phyloP scores from a whole-genome alignment of 2,329 filamentous ascomycete species.

The Ophiosphaerella herpotricha region DNA sequence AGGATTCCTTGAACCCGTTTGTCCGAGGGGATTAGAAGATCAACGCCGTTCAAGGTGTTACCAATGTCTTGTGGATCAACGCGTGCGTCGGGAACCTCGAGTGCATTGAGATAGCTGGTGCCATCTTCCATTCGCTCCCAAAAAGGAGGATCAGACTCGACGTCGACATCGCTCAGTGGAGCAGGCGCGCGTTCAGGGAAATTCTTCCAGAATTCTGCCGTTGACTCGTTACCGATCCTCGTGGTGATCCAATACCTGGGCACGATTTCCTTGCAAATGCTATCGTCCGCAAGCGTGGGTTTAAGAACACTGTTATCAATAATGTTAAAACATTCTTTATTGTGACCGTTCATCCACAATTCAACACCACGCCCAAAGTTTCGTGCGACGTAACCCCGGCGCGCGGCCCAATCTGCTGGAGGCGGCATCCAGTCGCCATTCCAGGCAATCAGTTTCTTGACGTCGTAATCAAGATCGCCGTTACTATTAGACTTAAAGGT shows the following conservation, averaged over 20 bases:
- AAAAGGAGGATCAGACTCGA: slow-evolving; percentile 27
- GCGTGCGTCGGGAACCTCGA: slow-evolving; percentile 26
- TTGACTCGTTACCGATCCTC: slow-evolving; percentile 26
- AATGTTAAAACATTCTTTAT: slow-evolving; percentile 8
- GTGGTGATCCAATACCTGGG: slow-evolving; percentile 36
- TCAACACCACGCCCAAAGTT: slow-evolving; percentile 41
- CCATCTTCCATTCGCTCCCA: slow-evolving; percentile 36
- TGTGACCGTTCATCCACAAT: slow-evolving; percentile 33
- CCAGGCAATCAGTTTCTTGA: slow-evolving; percentile 50
- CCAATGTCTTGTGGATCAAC: slow-evolving; percentile 26
- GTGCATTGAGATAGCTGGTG: slow-evolving; percentile 9
- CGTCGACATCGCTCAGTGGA: slow-evolving; percentile 29
- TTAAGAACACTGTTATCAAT: slow-evolving; percentile 7
- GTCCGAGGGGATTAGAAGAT: slow-evolving; percentile 9
- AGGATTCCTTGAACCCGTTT: slow-evolving; percentile 12
- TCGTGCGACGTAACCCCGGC: slow-evolving; percentile 34
- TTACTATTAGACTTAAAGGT: slow-evolving; percentile 31
- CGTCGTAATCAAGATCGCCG: slow-evolving; percentile 40
- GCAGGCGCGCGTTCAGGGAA: slow-evolving; percentile 24
- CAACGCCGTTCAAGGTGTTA: slow-evolving; percentile 9
- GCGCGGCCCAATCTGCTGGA: slow-evolving; percentile 53
- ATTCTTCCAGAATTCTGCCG: slow-evolving; percentile 33
- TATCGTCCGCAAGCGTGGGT: slow-evolving; percentile 7
- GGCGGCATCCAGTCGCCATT: slow-evolving; percentile 53
- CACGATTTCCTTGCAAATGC: slow-evolving; percentile 27